Percentiles rank a stretch among this genome's conserved stretches.
phyloP scores from a whole-genome alignment of 306 rosid species.

The Gillenia trifoliata region DNA sequence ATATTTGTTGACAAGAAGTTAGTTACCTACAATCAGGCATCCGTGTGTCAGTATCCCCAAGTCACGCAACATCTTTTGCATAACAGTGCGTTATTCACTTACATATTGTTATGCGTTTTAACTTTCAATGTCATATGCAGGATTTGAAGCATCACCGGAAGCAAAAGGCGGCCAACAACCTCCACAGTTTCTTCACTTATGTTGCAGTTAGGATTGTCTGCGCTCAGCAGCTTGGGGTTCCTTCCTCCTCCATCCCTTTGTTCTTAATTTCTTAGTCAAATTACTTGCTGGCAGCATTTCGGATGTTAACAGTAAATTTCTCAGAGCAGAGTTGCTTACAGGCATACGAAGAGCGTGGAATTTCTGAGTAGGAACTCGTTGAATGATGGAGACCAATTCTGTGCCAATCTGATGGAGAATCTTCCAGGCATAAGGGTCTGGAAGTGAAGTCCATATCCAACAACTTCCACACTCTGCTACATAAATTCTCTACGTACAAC shows the following conservation, averaged over 20 bases:
- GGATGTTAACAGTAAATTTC: slow-evolving; percentile 18
- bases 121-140: slow-evolving; percentile 27
- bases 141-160: slow-evolving; percentile 94
- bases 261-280: not conserved
- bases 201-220: slow-evolving; percentile 70
- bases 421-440: slow-evolving; percentile 73
- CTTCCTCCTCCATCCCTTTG: not conserved
- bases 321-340: slow-evolving; percentile 74
- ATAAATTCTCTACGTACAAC: too few species aligned
- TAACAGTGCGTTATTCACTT: not conserved
- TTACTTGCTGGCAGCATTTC: not conserved
- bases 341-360: slow-evolving; percentile 76
- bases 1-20: not conserved
- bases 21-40: too few species aligned
- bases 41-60: not conserved
- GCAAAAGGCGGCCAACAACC: slow-evolving; percentile 77
- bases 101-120: not conserved
- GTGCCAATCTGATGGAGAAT: slow-evolving; percentile 87
- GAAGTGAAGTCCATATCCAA: slow-evolving; percentile 44
- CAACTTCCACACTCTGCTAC: not conserved
- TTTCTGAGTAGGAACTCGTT: slow-evolving; percentile 61
- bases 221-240: slow-evolving; percentile 95
- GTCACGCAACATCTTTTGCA: too few species aligned
- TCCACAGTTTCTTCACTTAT: slow-evolving; percentile 82
- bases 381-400: slow-evolving; percentile 82